phyloP scores from a whole-genome alignment of 805 yeast genomes.

The Kazachstania martiniae region DNA sequence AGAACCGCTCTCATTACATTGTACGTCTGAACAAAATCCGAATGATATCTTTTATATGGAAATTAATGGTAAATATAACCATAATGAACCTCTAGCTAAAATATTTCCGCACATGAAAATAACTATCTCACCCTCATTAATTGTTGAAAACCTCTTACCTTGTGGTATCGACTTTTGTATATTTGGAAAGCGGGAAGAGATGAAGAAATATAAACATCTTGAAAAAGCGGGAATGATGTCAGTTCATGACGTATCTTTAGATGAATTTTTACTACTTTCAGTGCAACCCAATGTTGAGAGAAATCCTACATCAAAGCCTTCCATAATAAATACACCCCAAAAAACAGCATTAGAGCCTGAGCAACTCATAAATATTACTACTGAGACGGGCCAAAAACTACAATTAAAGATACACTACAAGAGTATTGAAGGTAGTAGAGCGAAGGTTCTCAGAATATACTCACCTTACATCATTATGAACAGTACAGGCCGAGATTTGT shows the following conservation, averaged over 20 bases:
- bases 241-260: conserved; percentile 70
- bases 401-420: conserved; percentile 56
- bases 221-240: conserved; percentile 56
- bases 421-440: conserved; percentile 36
- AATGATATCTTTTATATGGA: conserved; percentile 52
- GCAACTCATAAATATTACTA: conserved; percentile 37
- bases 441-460: conserved; percentile 56
- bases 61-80: conserved; percentile 54
- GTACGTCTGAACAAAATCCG: conserved; percentile 37
- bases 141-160: conserved; percentile 77
- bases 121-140: conserved; percentile 73
- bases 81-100: conserved; percentile 56
- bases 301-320: conserved; percentile 28
- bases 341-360: conserved; percentile 50
- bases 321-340: conserved; percentile 38
- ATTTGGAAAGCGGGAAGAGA: conserved; percentile 60
- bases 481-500: conserved; percentile 59
- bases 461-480: conserved; percentile 81
- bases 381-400: conserved; percentile 57
- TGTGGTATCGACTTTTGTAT: conserved; percentile 65
- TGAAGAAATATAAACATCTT: conserved; percentile 55
- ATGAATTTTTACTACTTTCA: conserved; percentile 59
- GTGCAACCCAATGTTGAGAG: conserved; percentile 45
- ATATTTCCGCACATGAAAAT: conserved; percentile 80
- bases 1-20: conserved; percentile 45